Conservation (phyloP, 2,329 filamentous ascomycete genomes). For the Apiospora phragmitis region DNA sequence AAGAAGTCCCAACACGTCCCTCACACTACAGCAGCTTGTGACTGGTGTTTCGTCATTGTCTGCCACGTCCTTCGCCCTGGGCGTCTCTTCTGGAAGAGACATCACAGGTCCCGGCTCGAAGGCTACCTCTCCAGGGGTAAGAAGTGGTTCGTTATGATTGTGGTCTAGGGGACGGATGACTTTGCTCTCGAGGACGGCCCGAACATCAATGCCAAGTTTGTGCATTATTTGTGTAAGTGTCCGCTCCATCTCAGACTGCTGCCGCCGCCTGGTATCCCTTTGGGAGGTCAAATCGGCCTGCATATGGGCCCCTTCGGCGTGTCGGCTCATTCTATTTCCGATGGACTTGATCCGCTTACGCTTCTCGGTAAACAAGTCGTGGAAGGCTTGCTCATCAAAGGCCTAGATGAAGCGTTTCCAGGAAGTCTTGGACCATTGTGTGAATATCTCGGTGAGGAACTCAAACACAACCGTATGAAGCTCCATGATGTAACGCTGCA, state of each 20-base stretch:
- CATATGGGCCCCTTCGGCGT: background rate
- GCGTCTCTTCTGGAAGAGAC: background rate
- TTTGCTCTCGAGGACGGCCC: background rate
- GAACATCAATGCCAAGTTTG: background rate
- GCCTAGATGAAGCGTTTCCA: slow-evolving; percentile 8
- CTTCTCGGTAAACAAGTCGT: background rate
- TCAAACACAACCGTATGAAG: slow-evolving; percentile 15
- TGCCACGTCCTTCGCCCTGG: background rate
- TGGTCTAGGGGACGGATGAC: background rate
- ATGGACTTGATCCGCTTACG: background rate
- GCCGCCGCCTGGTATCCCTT: background rate
- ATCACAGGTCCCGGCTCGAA: background rate
- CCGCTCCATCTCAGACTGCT: background rate
- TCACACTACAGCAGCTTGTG: background rate
- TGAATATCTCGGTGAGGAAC: slow-evolving; percentile 15
- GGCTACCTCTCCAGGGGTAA: background rate
- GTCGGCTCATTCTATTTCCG: background rate
- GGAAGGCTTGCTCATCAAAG: background rate
- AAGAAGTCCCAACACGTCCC: background rate
- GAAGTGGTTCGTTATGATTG: background rate
- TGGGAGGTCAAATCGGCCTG: background rate
- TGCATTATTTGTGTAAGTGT: background rate
- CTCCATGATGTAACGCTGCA: slow-evolving; percentile 14
- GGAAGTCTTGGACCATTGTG: slow-evolving; percentile 12
- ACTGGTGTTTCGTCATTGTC: background rate